Evolutionary conservation across 495 filamentous ascomycete species (phyloP).

Genomic region (Daldinia concentrica): DNA sequence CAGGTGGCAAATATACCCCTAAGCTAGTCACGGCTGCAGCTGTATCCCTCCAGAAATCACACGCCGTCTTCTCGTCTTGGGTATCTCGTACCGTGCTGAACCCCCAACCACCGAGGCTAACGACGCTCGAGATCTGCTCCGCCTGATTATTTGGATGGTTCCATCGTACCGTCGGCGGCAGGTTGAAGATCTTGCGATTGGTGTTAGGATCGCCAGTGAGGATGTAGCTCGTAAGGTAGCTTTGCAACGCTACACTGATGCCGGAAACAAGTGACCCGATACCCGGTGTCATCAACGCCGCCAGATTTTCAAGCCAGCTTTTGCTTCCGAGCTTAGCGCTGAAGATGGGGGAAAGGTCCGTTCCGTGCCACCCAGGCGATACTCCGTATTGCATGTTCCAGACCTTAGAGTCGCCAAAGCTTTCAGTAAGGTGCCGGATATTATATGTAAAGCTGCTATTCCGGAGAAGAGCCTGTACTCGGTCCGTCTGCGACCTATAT

Average conservation of each 20-base stretch:
- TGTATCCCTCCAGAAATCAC: background rate
- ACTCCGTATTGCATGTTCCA: background rate
- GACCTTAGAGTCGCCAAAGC: background rate
- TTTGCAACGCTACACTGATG: constrained; percentile 52
- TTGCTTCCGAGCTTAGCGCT: constrained; percentile 44
- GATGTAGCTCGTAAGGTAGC: constrained; percentile 53
- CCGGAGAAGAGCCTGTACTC: background rate
- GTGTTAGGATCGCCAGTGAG: constrained; percentile 52
- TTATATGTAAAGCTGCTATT: background rate
- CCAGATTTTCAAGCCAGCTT: constrained; percentile 47
- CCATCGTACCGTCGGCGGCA: constrained; percentile 28
- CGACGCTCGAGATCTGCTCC: background rate
- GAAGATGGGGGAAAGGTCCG: constrained; percentile 42
- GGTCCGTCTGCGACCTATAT: background rate
- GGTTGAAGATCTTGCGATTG: constrained; percentile 45
- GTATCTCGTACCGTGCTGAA: background rate
- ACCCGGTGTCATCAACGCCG: constrained; percentile 45
- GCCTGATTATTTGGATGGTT: background rate
- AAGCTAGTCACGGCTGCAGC: background rate
- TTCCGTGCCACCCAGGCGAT: background rate
- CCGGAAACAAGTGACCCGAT: constrained; percentile 47
- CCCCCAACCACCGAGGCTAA: background rate
- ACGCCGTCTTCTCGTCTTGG: background rate
- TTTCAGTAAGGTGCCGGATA: background rate
- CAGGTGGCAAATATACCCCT: background rate